Base-by-base conservation (phyloP, 2,329 filamentous ascomycete species). In the Ramularia endophylla region DNA sequence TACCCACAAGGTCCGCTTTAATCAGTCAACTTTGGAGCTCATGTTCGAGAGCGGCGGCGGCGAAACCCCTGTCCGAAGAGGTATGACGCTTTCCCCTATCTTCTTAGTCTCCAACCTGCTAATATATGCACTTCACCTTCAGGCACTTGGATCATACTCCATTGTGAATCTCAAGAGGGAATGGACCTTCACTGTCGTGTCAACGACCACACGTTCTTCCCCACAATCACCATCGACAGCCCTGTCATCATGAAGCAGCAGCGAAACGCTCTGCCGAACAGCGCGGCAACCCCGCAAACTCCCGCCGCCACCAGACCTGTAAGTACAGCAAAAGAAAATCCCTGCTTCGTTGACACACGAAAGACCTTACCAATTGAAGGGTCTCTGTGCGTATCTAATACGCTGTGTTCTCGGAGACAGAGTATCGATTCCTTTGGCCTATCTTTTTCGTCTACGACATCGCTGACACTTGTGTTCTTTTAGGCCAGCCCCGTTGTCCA, bases 111-210 rank as follows among this genome's bases (percentile, higher is more conserved):
- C n/a, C n/a, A n/a, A n/a, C n/a, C n/a, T n/a, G n/a, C n/a, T n/a
- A n/a, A n/a, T n/a, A n/a, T n/a, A n/a, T n/a, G n/a, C n/a, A n/a
- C n/a, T n/a, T n/a, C n/a, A n/a, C n/a, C n/a, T n/a, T n/a, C n/a
- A n/a, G n/a, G 47, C 8, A 70, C 75, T 43, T 81, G 78, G 78
- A 66, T 81, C 27, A 41, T 62, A 12, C n/a, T 63, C 33, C 47
- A 46, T 29, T 35, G 35, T 17, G 34, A 44, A n/a, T 19, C 33
- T 2, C 18, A 43, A 8, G 42, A 47, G 8, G 48, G 20, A 6
- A 31, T 33, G n/a, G 48, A 57, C 28, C 51, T 70, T 31, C 74
- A 80, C 52, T 76, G 71, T 47, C 68, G 71, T 7, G 67, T 80
- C 16, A 38, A 61, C 3, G 66, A 74, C n/a, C 62, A 65, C 1